A percentile compares a stretch with the other conserved stretches of the same genome.
Evolutionary conservation across 208 protist species (phyloP).

Genomic region (Wallacemonas sp.): DNA sequence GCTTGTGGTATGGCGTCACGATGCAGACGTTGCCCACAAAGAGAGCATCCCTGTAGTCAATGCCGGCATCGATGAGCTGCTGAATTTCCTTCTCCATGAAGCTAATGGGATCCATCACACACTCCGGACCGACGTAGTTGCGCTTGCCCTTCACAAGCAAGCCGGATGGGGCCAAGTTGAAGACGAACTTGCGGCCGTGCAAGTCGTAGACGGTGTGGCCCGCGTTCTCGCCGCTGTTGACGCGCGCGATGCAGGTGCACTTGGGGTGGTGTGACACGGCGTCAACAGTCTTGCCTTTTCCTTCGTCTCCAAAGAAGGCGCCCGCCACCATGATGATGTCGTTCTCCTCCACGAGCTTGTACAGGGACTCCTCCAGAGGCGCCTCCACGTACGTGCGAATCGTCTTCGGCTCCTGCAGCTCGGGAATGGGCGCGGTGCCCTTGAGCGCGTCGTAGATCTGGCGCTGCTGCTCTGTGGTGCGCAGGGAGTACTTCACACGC

Average conservation of each 20-base stretch:
- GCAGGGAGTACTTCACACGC: conserved; percentile 30
- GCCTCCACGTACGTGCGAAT: conserved; percentile 71
- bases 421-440: conserved; percentile 47
- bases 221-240: conserved; percentile 93
- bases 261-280: conserved; percentile 77
- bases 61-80: conserved; percentile 79
- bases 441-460: conserved; percentile 65
- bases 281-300: conserved; percentile 93
- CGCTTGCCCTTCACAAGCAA: conserved; percentile 69
- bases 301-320: conserved; percentile 92
- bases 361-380: conserved; percentile 64
- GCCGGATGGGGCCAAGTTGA: conserved; percentile 90
- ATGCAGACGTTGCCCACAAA: conserved; percentile 91
- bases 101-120: conserved; percentile 90
- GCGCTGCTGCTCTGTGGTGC: conserved; percentile 52
- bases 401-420: conserved; percentile 65
- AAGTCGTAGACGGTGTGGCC: conserved; percentile 91
- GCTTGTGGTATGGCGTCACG: conserved; percentile 92
- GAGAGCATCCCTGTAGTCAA: conserved; percentile 76
- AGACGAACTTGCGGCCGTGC: conserved; percentile 83
- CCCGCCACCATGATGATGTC: conserved; percentile 90
- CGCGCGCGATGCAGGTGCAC: conserved; percentile 86
- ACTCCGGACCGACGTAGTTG: conserved; percentile 89
- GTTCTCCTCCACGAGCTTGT: conserved; percentile 76
- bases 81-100: conserved; percentile 90